phyloP scores from a whole-genome alignment of 108 stramenopile genomes.

The Conticribra guillardii region DNA sequence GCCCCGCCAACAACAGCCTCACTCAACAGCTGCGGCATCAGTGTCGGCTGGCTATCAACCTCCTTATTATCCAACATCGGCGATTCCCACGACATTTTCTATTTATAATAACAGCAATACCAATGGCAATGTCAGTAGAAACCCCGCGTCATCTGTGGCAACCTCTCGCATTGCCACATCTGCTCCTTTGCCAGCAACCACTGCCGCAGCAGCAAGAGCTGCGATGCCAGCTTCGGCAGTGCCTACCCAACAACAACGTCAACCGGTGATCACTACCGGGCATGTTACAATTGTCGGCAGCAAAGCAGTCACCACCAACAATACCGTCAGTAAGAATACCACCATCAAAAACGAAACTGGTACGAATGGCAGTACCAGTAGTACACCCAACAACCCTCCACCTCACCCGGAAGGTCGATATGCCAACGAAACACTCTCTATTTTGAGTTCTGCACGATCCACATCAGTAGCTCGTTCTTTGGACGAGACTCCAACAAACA shows the following conservation, averaged over 20 bases:
- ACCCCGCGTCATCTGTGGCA: neutral
- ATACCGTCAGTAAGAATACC: neutral
- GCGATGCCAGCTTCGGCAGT: too few relatives aligned
- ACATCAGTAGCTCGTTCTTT: neutral
- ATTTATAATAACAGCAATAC: neutral
- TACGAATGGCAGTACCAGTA: neutral
- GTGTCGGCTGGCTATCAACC: neutral
- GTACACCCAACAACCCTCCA: neutral
- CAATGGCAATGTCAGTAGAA: neutral
- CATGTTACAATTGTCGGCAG: neutral
- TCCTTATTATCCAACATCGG: neutral
- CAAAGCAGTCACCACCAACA: too few relatives aligned
- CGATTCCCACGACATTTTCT: neutral
- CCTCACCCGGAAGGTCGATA: neutral
- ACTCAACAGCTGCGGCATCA: too few relatives aligned
- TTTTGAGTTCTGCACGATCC: neutral
- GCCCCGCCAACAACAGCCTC: too few relatives aligned
- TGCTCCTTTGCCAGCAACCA: neutral
- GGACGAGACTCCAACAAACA: too few relatives aligned
- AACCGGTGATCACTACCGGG: neutral
- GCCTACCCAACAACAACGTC: too few relatives aligned
- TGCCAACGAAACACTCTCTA: slow-evolving; percentile 4
- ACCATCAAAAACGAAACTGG: neutral
- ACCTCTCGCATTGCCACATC: neutral
- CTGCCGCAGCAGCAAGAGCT: too few relatives aligned